Conservation (phyloP, 768 basidiomycete species). For the Kwoniella heveanensis region DNA sequence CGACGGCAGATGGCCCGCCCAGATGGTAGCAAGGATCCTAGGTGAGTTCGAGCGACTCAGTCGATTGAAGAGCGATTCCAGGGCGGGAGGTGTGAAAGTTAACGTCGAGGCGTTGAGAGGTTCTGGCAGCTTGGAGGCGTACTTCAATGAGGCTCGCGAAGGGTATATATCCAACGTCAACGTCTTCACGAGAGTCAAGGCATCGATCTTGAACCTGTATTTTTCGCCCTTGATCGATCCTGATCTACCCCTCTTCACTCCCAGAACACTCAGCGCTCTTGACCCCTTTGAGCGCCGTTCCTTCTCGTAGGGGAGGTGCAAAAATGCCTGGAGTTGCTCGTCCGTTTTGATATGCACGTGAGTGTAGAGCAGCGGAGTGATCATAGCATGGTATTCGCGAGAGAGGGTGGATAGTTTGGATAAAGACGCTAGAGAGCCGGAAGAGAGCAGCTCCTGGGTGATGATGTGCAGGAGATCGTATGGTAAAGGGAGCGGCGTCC, state of each 20-base stretch:
- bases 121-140: conserved; percentile 9
- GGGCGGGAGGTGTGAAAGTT: conserved; percentile 8
- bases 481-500: conserved; percentile 6
- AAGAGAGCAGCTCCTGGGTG: conserved; percentile 5
- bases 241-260: not conserved
- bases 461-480: conserved; percentile 18
- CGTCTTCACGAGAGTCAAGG: not conserved
- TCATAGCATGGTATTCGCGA: conserved; percentile 7
- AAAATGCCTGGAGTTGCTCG: conserved; percentile 20
- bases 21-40: conserved; percentile 15
- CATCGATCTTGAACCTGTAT: conserved; percentile 9
- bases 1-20: conserved; percentile 13
- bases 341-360: conserved; percentile 16
- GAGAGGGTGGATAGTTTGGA: not conserved
- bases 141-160: conserved; percentile 10
- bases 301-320: conserved; percentile 4
- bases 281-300: not conserved
- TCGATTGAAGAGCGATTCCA: conserved; percentile 2
- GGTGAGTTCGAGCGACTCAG: conserved; percentile 14
- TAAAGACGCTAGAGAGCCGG: not conserved
- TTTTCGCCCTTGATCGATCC: conserved; percentile 11
- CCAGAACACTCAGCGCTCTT: not conserved
- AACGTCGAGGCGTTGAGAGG: not conserved
- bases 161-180: conserved; percentile 19
- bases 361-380: conserved; percentile 15